These are phyloP conservation scores for Juncus inflexus DNA, from an alignment of 176 grass and related monocot genomes.

Conservation along the genomic window DNA sequence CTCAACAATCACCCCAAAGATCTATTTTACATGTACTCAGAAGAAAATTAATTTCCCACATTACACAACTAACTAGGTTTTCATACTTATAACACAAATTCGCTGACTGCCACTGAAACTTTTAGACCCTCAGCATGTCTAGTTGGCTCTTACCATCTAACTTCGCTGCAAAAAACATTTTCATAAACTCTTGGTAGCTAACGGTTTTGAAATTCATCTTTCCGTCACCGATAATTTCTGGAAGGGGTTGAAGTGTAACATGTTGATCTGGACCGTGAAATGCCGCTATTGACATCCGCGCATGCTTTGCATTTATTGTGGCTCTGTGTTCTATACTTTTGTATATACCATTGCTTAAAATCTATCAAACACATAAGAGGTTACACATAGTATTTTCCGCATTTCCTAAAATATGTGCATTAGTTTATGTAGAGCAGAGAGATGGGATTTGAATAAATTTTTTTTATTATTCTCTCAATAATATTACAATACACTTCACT, in stretches of 20 bases:
- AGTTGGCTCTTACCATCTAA: slow-evolving; percentile 12
- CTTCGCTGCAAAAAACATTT: neutral
- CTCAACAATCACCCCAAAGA: too few relatives aligned
- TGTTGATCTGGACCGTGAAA: slow-evolving; percentile 5
- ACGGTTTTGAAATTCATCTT: slow-evolving; percentile 13
- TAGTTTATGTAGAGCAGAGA: too few relatives aligned
- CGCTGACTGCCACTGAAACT: too few relatives aligned
- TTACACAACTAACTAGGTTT: too few relatives aligned
- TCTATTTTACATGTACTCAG: too few relatives aligned
- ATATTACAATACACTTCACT: too few relatives aligned
- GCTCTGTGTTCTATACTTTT: slow-evolving; percentile 37
- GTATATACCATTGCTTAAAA: slow-evolving; percentile 31
- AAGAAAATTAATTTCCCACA: too few relatives aligned
- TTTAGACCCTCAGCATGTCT: slow-evolving; percentile 7
- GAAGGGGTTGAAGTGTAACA: slow-evolving; percentile 7
- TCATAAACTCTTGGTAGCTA: slow-evolving; percentile 14
- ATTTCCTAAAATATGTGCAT: too few relatives aligned
- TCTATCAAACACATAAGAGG: neutral
- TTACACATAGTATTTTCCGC: neutral
- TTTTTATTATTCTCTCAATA: too few relatives aligned
- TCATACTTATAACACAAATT: too few relatives aligned
- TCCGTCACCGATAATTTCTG: slow-evolving; percentile 13
- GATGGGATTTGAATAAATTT: too few relatives aligned
- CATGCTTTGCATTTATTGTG: slow-evolving; percentile 8
- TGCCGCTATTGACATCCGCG: slow-evolving; percentile 14